Conservation (phyloP, 805 yeast genomes). For the Candida argentea region DNA sequence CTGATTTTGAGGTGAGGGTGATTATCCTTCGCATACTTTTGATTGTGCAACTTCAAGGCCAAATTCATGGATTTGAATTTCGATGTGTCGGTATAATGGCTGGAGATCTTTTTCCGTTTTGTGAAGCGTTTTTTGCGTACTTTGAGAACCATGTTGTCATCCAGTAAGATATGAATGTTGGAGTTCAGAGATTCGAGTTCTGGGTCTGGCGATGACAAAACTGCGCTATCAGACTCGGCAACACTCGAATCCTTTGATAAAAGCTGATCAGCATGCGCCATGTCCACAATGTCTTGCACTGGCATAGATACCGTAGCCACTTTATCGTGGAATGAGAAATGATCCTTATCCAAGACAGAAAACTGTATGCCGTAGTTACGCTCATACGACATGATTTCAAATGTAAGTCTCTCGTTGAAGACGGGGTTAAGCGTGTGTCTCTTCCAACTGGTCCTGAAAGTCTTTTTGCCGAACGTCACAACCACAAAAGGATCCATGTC, state of each 20-base stretch:
- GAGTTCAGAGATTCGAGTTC: conserved; percentile 7
- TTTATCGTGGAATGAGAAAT: conserved; percentile 70
- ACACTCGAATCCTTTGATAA: background rate
- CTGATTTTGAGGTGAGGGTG: conserved; percentile 48
- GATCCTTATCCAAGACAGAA: conserved; percentile 75
- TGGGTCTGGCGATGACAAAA: background rate
- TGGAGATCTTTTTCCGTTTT: conserved; percentile 20
- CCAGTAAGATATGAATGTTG: conserved; percentile 15
- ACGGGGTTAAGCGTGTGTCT: conserved; percentile 76
- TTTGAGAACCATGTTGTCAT: conserved; percentile 21
- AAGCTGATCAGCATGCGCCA: conserved; percentile 16
- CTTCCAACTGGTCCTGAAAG: conserved; percentile 76
- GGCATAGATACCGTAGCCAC: conserved; percentile 61
- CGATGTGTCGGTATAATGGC: conserved; percentile 26
- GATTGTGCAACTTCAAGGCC: conserved; percentile 19
- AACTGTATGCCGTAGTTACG: conserved; percentile 55
- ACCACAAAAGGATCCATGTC: conserved; percentile 97
- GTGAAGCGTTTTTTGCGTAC: conserved; percentile 17
- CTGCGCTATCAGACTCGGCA: conserved; percentile 5
- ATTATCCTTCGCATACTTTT: conserved; percentile 26
- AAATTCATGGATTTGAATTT: conserved; percentile 33
- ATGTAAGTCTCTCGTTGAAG: conserved; percentile 70
- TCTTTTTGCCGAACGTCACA: conserved; percentile 79
- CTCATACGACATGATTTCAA: conserved; percentile 66
- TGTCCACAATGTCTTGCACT: conserved; percentile 36